phyloP scores from a whole-genome alignment of 768 basidiomycete genomes.

The Xerocomellus chrysenteron region DNA sequence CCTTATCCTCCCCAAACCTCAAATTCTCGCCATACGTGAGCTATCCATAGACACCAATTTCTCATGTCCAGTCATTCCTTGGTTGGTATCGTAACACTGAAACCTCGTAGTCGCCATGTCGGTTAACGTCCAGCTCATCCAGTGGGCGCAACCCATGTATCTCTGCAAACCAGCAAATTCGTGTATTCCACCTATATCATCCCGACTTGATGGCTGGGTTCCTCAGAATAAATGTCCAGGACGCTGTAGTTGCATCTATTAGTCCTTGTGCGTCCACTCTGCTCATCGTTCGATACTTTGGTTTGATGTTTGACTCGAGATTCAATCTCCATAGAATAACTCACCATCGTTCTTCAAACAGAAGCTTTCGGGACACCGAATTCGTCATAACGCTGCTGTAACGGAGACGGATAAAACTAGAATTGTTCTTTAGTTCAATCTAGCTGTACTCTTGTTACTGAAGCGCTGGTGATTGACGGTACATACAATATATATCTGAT shows the following conservation, averaged over 20 bases:
- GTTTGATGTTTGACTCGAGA: not conserved
- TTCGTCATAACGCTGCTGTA: not conserved
- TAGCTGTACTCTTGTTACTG: conserved; percentile 12
- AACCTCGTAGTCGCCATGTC: conserved; percentile 1
- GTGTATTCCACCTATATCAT: conserved; percentile 16
- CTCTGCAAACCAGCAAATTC: conserved; percentile 10
- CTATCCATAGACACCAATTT: conserved; percentile 1
- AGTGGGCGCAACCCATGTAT: conserved; percentile 19
- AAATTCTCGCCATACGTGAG: conserved; percentile 15
- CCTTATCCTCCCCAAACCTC: conserved; percentile 2
- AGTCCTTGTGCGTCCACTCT: conserved; percentile 17
- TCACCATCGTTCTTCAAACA: not conserved
- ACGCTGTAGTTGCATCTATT: conserved; percentile 5
- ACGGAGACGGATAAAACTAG: conserved; percentile 4
- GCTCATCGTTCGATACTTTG: not conserved
- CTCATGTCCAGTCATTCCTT: not conserved
- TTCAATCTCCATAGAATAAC: conserved; percentile 3
- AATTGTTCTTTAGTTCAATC: conserved; percentile 5
- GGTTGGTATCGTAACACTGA: conserved; percentile 17
- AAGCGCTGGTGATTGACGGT: not conserved
- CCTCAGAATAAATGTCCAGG: not conserved
- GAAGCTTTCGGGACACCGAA: not conserved
- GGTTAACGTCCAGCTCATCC: conserved; percentile 12
- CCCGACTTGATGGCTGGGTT: conserved; percentile 1
- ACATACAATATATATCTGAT: not conserved